phyloP scores from a whole-genome alignment of 495 filamentous ascomycete species.

The Baudoinia panamericana region DNA sequence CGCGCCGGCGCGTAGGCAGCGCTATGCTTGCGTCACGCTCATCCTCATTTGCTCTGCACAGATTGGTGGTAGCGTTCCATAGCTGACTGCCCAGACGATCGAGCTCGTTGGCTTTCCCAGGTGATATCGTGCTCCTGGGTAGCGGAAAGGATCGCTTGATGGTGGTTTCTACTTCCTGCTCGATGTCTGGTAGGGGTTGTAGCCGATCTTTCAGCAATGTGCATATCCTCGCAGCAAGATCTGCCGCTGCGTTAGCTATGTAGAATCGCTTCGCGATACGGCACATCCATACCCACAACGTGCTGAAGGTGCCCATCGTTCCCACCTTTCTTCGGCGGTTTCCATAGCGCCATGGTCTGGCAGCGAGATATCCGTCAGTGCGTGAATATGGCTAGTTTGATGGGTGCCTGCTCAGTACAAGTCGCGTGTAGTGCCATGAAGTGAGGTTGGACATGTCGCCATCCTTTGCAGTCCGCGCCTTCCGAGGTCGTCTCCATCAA shows the following conservation, averaged over 20 bases:
- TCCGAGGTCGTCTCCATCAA: no score
- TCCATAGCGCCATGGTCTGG: constrained; percentile 13
- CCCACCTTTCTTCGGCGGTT: constrained; percentile 6
- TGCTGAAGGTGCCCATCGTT: constrained; percentile 1
- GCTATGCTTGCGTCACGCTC: constrained; percentile 14
- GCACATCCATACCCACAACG: constrained; percentile 8
- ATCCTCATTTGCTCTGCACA: constrained; percentile 25
- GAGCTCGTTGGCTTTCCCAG: neutral
- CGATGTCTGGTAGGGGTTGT: neutral
- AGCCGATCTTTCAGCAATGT: constrained; percentile 2
- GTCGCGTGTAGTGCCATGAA: no score
- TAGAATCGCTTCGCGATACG: neutral
- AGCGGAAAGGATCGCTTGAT: constrained; percentile 9
- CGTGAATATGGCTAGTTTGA: neutral
- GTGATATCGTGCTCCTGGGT: neutral
- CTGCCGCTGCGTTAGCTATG: neutral
- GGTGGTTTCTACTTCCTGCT: constrained; percentile 1
- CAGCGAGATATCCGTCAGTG: neutral
- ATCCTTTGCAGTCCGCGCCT: no score
- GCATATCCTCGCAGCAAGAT: neutral
- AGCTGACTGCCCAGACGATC: constrained; percentile 42
- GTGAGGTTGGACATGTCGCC: no score
- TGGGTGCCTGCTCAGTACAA: neutral
- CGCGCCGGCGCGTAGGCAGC: neutral
- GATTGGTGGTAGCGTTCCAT: constrained; percentile 55